Percentiles rank a stretch among this genome's conserved stretches.
phyloP scores from a whole-genome alignment of 331 rosid genomes.

The Quercus tomentella region DNA sequence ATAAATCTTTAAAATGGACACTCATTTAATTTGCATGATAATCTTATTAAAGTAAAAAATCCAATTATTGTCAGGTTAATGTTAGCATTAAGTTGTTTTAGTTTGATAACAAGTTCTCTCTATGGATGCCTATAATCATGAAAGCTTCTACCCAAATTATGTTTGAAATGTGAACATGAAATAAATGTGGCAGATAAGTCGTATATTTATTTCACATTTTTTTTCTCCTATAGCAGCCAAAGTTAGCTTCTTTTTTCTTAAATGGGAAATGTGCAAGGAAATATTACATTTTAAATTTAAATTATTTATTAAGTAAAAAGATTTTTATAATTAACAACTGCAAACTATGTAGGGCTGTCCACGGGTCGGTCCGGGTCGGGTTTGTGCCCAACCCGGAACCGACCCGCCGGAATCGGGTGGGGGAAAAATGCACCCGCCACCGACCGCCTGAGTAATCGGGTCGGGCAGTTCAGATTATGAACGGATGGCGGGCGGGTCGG shows the following conservation, averaged over 20 bases:
- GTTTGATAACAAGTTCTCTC: neutral
- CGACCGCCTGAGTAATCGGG: too few relatives aligned
- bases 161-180: neutral
- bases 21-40: neutral
- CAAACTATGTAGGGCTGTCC: too few relatives aligned
- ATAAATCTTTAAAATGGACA: neutral
- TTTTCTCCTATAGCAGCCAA: neutral
- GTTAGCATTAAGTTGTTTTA: neutral
- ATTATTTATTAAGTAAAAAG: neutral
- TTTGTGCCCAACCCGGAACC: too few relatives aligned
- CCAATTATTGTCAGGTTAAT: neutral
- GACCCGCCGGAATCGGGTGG: too few relatives aligned
- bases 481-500: too few relatives aligned
- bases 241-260: neutral
- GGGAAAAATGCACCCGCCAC: too few relatives aligned
- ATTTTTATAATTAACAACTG: neutral
- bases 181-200: neutral
- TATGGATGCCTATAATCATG: neutral
- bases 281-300: neutral
- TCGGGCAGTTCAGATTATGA: too few relatives aligned
- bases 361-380: too few relatives aligned
- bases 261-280: neutral
- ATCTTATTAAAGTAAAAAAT: neutral
- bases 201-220: neutral
- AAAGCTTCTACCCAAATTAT: neutral